Evolutionary conservation across 176 grass and related monocot species (phyloP), one percentile per base, ranked within the genome.

Genomic region (Ensete glaucum): DNA sequence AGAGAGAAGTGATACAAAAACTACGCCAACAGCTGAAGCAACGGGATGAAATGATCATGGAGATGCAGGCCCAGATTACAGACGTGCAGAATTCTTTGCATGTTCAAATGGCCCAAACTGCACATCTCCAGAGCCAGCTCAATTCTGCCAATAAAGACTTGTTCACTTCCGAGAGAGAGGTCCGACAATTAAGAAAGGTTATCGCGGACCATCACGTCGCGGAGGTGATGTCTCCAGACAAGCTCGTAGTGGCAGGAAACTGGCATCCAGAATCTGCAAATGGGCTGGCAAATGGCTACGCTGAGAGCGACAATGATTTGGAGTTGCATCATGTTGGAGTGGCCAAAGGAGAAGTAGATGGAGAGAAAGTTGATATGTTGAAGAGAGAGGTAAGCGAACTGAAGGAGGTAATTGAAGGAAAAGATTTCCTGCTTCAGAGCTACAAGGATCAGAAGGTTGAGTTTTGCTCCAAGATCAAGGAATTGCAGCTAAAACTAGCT

Each of bases 391-490:
- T 94, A 0, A 52, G 83, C 20, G 90, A 89, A 10, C 78, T 99
- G 73, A 90, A 87, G 86, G 90, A 89, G 78, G 86, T 90, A 20
- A 94, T 91, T 1, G 88, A 85, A 73, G 95, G 95, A 24, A 99
- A 99, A 72, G 90, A 99, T 64, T 99, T 94, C 80, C 76, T 99
- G 76, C 91, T 99, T 56, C 88, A 91, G 88, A 94, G 82, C 79
- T 99, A 91, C 81, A 99, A 94, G 86, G 91, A 94, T 69, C 86
- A 91, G 82, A 99, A 94, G 77, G 79, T 87, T 52, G 95, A 94
- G 20, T 81, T 94, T 43, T 82, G 72, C 58, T 92, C 83, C 23
- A 89, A 94, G 80, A 88, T 99, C 67, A 99, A 88, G 75, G 95
- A 99, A 67, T 71, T 94, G 73, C 90, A 94, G 82, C 79, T 77